Evolutionary conservation across 768 basidiomycete genomes (phyloP).

Genomic region (Candolleomyces eurysporus): DNA sequence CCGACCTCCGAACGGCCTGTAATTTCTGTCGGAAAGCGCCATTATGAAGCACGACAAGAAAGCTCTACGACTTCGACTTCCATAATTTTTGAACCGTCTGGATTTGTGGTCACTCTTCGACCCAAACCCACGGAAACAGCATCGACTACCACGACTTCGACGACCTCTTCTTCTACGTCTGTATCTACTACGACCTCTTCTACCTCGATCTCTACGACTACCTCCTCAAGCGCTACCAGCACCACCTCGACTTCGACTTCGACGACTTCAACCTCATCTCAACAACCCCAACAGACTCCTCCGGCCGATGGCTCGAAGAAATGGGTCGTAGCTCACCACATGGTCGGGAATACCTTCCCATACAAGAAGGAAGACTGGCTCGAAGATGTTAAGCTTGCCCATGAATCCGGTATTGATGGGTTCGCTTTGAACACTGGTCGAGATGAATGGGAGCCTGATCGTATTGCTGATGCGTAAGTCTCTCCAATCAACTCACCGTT

Average conservation of each 20-base stretch:
- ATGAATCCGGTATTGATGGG: constrained; percentile 59
- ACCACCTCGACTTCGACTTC: neutral
- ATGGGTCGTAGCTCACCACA: constrained; percentile 58
- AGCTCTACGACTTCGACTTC: neutral
- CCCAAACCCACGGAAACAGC: neutral
- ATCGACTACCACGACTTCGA: neutral
- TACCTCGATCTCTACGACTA: neutral
- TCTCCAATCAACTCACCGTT: constrained; percentile 3
- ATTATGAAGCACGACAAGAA: neutral
- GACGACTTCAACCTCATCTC: neutral
- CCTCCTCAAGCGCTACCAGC: neutral
- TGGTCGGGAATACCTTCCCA: constrained; percentile 68
- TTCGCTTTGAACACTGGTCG: constrained; percentile 71
- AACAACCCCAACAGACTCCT: neutral
- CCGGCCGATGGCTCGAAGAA: constrained; percentile 20
- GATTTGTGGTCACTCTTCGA: neutral
- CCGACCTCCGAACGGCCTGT: neutral
- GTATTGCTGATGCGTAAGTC: constrained; percentile 62
- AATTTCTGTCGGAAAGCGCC: neutral
- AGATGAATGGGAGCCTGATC: constrained; percentile 60
- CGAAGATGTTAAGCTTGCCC: constrained; percentile 55
- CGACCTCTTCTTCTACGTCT: neutral
- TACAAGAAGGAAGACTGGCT: constrained; percentile 49
- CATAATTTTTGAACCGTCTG: neutral
- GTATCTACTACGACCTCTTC: neutral